These are phyloP conservation scores for Phytophthora multivora DNA, from an alignment of 352 stramenopile species.

Conservation along the genomic window DNA sequence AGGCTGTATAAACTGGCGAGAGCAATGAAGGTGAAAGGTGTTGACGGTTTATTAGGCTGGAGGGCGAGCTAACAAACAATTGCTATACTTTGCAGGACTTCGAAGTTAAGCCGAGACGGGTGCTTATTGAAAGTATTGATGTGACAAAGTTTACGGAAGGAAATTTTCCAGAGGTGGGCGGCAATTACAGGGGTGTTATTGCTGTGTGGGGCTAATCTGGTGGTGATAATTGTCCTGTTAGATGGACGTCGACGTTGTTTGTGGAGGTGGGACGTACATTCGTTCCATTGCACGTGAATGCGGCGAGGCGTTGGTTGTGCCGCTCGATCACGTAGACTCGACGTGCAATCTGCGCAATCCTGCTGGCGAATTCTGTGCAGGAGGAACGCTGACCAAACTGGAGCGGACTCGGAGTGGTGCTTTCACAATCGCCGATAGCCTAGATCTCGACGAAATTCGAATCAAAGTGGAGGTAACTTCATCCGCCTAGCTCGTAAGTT, in stretches of 20 bases:
- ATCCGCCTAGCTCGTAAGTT: background rate
- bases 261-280: slow-evolving; percentile 85
- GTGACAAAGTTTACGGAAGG: slow-evolving; percentile 54
- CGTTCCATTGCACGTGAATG: slow-evolving; percentile 87
- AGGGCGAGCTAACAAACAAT: slow-evolving; percentile 5
- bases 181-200: background rate
- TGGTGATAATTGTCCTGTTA: slow-evolving; percentile 26
- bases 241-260: slow-evolving; percentile 59
- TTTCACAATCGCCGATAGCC: slow-evolving; percentile 58
- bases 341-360: slow-evolving; percentile 35
- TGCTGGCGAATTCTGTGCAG: slow-evolving; percentile 47
- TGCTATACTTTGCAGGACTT: slow-evolving; percentile 43
- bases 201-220: slow-evolving; percentile 4
- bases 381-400: slow-evolving; percentile 68
- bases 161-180: slow-evolving; percentile 64
- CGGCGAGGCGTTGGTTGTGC: slow-evolving; percentile 64
- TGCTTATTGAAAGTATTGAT: slow-evolving; percentile 69
- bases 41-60: background rate
- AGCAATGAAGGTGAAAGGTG: slow-evolving; percentile 45
- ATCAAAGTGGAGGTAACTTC: slow-evolving; percentile 39
- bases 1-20: slow-evolving; percentile 80
- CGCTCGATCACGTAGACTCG: slow-evolving; percentile 23
- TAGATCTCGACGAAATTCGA: slow-evolving; percentile 63
- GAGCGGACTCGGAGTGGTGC: slow-evolving; percentile 66
- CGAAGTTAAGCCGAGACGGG: slow-evolving; percentile 57